Evolutionary conservation across 179 eudicot genomes (phyloP).

Genomic region (Kewa caespitosa): DNA sequence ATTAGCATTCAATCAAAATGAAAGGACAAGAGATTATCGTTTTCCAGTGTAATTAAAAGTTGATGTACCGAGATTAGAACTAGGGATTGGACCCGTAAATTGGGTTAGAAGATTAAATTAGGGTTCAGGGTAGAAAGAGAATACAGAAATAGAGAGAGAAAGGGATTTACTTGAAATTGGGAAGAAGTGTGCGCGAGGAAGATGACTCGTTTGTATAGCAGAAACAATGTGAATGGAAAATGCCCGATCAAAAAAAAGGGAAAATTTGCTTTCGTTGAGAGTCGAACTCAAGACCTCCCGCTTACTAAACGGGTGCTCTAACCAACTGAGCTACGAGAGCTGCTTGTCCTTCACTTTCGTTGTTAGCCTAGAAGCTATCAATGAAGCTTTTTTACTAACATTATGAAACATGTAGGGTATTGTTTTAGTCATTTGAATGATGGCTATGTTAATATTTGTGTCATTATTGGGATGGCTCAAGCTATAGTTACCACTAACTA

Average conservation of each 20-base stretch:
- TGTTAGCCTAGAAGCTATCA: too few relatives aligned
- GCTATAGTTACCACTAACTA: too few relatives aligned
- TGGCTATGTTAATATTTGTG: too few relatives aligned
- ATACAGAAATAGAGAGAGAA: neutral
- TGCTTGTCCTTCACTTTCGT: neutral
- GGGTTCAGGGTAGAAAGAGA: too few relatives aligned
- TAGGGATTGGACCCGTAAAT: neutral
- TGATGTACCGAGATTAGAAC: neutral
- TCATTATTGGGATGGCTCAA: too few relatives aligned
- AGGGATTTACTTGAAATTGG: neutral
- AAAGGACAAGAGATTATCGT: neutral
- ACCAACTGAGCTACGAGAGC: conserved; percentile 31
- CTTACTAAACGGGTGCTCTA: conserved; percentile 30
- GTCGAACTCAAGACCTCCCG: conserved; percentile 28
- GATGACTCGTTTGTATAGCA: neutral
- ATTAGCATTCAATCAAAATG: neutral
- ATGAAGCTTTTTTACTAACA: too few relatives aligned
- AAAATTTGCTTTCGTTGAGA: conserved; percentile 17
- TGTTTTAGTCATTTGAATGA: too few relatives aligned
- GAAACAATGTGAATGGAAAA: neutral
- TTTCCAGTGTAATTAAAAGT: neutral
- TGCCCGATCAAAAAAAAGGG: neutral
- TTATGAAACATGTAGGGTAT: too few relatives aligned
- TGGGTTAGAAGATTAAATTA: neutral
- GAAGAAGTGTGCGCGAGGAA: neutral